Percentiles rank a stretch among this genome's conserved stretches.
phyloP scores from a whole-genome alignment of 2,329 filamentous ascomycete genomes.

The Penicillium sp. region DNA sequence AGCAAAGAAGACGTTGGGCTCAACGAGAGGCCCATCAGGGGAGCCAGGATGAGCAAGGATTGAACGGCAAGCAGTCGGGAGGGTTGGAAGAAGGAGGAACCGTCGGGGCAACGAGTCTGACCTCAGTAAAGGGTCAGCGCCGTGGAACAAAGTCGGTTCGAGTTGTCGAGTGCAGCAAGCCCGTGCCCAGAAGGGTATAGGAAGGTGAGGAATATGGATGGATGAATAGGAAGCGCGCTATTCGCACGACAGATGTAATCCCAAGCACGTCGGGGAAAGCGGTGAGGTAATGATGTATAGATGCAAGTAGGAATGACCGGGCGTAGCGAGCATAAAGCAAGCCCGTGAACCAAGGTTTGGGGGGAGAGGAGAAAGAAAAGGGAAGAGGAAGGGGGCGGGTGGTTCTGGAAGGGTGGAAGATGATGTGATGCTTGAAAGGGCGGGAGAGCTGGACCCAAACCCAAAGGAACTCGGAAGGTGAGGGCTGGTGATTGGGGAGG shows the following conservation, averaged over 20 bases:
- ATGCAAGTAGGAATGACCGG: neutral
- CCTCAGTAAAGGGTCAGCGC: conserved; percentile 12
- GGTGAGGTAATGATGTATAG: conserved; percentile 12
- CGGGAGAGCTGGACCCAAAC: conserved; percentile 31
- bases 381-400: neutral
- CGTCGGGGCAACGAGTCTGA: conserved; percentile 16
- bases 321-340: conserved; percentile 9
- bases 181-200: neutral
- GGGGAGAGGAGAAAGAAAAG: neutral
- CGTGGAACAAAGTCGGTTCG: conserved; percentile 21
- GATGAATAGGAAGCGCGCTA: neutral
- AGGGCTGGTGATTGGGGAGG: neutral
- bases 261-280: conserved; percentile 3
- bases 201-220: neutral
- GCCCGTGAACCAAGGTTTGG: conserved; percentile 7
- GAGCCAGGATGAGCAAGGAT: conserved; percentile 15
- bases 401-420: conserved; percentile 22
- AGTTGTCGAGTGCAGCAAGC: conserved; percentile 11
- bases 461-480: conserved; percentile 9
- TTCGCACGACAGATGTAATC: neutral
- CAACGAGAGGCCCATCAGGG: conserved; percentile 40
- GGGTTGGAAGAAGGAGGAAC: conserved; percentile 20
- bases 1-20: conserved; percentile 27
- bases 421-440: conserved; percentile 34
- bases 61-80: conserved; percentile 6